Evolutionary conservation across 75 land plant species (phyloP), one percentile per base, ranked within the genome.

Genomic region (Pinus tabuliformis): DNA sequence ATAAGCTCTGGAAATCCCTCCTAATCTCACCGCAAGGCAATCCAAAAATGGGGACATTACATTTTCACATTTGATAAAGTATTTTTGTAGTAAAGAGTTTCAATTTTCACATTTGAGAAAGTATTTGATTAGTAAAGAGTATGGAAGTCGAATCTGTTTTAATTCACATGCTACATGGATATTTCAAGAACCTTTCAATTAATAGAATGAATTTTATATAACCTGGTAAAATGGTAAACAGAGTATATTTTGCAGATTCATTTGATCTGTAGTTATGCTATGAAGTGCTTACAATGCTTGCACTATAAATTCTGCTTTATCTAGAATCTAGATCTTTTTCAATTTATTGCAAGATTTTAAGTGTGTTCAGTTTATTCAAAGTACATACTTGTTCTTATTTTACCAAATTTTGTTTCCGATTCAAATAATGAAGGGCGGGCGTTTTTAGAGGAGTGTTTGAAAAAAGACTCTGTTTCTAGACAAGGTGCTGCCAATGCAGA

Each of bases 381-480:
- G 7, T n/a, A n/a, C 42, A 30, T 42, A 9, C n/a, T 68, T 68
- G 49, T 68, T 60, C 76, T 77, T 62, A 37, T 16, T 49, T 65
- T 54, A 14, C 57, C 37, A 15, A 39, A 9, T 17, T 72, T 42
- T 70, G 49, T 52, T 72, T 26, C 20, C 14, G 5, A 49, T 58
- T 62, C 8, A 28, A 71, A 71, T 12, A 60, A 26, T 87, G 72
- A 73, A 93, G 93, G 88, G 74, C 75, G 85, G 74, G 52, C 82
- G 22, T 81, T 87, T 64, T 75, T 93, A 81, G 79, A 89, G 87
- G 66, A 84, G 52, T 82, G 72, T 59, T 78, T 59, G 73, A 57
- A 59, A 76, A 72, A 56, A 22, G 66, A 62, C 12, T 13, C 33
- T 26, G 24, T 30, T 52, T 65, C 72, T 20, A 52, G 28, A 16